Evolutionary conservation across 2,329 filamentous ascomycete species (phyloP), one percentile per base, ranked within the genome.

Genomic region (Cordyceps fumosorosea): DNA sequence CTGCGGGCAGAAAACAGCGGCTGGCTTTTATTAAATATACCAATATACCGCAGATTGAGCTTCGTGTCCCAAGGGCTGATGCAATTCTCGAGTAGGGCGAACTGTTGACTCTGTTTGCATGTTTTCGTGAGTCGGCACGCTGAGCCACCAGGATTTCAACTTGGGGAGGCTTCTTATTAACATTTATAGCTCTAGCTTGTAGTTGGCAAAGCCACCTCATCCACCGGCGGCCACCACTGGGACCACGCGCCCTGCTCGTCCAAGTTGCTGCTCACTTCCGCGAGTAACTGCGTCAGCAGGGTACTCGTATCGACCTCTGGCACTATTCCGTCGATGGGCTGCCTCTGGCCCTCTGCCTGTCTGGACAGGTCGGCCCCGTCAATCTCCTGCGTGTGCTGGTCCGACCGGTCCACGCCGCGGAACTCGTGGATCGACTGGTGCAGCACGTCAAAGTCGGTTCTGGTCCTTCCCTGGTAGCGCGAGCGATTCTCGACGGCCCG

Each of bases 391-490:
- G 66, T 65, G 7, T 72, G 71, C 51, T 69, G 67, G n/a, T 72
- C 71, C 1, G 71, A 72, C 22, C 71, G 64, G 40, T 73, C 70
- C 1, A 73, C 65, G 7, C 68, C 66, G 3, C 71, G 68, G 45
- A 72, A 73, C 48, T 73, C 71, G 24, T 72, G 69, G 1, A 72
- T 66, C 3, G 69, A 72, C 40, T 71, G 70, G 44, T 72, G 71
- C 1, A 73, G 62, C 8, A 67, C 65, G 26, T 69, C 68, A 57
- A 72, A 73, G 55, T 73, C 69, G 20, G 66, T 66, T 3, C 70
- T 65, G 2, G 67, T 69, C 11, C 68, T 64, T 1, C 70, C 70
- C 1, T 66, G 65, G 37, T 72, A 72, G 0, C 65, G 62, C 2
- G 59, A 55, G 2, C 62, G 53, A 20, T 71, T 65, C 6, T 67